Conservation (phyloP, 805 yeast species). For the Yarrowia alimentaria region DNA sequence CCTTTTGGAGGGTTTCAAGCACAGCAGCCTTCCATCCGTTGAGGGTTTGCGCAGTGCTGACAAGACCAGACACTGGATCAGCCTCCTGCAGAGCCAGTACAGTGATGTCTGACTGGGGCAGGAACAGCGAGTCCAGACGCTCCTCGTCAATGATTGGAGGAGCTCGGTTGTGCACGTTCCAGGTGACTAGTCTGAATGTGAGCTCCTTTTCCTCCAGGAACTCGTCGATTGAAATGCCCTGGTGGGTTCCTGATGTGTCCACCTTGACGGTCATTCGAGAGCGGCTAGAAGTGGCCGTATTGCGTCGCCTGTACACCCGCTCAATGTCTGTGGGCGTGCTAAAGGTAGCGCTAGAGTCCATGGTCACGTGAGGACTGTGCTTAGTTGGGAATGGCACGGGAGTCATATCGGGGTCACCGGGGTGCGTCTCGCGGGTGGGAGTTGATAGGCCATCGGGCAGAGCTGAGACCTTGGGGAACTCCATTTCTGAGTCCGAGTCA, state of each 20-base stretch:
- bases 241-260: not conserved
- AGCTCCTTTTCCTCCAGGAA: slow-evolving; percentile 30
- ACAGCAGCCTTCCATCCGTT: slow-evolving; percentile 26
- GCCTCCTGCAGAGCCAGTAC: slow-evolving; percentile 53
- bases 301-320: slow-evolving; percentile 12
- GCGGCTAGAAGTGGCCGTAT: not conserved
- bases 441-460: not conserved
- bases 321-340: slow-evolving; percentile 5
- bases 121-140: slow-evolving; percentile 30
- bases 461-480: slow-evolving; percentile 7
- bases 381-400: not conserved
- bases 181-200: slow-evolving; percentile 35
- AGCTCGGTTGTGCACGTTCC: slow-evolving; percentile 39
- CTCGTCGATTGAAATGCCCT: slow-evolving; percentile 28
- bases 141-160: slow-evolving; percentile 30
- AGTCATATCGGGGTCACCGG: not conserved
- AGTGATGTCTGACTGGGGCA: slow-evolving; percentile 37
- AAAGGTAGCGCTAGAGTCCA: not conserved
- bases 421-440: not conserved
- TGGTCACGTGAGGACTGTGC: slow-evolving; percentile 10
- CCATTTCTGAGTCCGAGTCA: slow-evolving; percentile 1
- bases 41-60: slow-evolving; percentile 5
- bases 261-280: slow-evolving; percentile 5
- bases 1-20: slow-evolving; percentile 33
- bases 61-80: slow-evolving; percentile 39